phyloP scores from a whole-genome alignment of 306 rosid genomes.

The Sicyos edulis region DNA sequence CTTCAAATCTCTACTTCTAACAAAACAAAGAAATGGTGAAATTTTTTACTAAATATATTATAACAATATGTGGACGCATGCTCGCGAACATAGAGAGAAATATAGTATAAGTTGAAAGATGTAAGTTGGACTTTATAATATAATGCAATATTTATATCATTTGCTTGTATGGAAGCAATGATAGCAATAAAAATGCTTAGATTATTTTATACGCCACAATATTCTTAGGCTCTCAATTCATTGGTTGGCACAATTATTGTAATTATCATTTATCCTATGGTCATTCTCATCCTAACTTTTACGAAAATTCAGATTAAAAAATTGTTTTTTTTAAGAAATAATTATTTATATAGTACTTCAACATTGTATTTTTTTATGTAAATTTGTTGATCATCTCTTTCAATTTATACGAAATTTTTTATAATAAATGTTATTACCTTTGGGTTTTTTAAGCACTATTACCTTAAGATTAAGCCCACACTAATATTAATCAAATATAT shows the following conservation, averaged over 20 bases:
- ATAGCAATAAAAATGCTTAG: not conserved
- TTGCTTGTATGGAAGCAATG: not conserved
- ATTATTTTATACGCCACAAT: conserved; percentile 11
- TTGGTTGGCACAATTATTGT: conserved; percentile 19
- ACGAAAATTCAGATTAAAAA: not conserved
- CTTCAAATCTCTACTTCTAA: too few relatives aligned
- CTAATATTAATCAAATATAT: too few relatives aligned
- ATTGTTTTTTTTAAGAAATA: too few relatives aligned
- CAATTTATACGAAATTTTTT: too few relatives aligned
- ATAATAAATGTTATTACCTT: too few relatives aligned
- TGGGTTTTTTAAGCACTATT: too few relatives aligned
- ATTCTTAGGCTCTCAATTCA: conserved; percentile 7
- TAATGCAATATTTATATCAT: not conserved
- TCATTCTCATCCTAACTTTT: not conserved
- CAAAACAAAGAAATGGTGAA: too few relatives aligned
- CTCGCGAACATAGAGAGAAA: not conserved
- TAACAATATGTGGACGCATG: not conserved
- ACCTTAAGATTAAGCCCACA: too few relatives aligned
- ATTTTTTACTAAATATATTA: too few relatives aligned
- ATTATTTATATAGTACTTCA: too few relatives aligned
- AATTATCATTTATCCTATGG: not conserved
- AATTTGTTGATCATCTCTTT: too few relatives aligned
- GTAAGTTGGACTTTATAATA: not conserved
- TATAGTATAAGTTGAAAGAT: not conserved
- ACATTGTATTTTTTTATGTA: too few relatives aligned